phyloP scores from a whole-genome alignment of 2,329 filamentous ascomycete genomes.

The Neofusicoccum sp. region DNA sequence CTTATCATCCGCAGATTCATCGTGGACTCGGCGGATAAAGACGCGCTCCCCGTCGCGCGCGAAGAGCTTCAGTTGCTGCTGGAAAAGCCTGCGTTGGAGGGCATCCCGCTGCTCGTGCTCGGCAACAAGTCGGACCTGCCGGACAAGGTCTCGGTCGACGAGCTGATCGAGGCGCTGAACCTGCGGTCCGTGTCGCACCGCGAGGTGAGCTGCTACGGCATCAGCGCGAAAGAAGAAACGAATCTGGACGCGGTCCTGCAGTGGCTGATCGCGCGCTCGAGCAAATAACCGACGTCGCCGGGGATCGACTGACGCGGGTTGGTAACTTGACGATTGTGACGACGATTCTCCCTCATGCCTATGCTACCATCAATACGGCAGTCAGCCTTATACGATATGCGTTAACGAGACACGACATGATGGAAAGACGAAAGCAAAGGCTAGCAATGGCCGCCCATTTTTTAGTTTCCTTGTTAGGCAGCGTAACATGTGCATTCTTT shows the following conservation, averaged over 20 bases:
- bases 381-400: constrained; percentile 21
- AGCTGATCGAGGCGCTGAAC: constrained; percentile 89
- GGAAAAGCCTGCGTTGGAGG: constrained; percentile 76
- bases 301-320: background rate
- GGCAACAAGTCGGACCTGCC: constrained; percentile 96
- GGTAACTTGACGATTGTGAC: constrained; percentile 14
- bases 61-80: constrained; percentile 91
- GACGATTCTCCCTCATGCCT: constrained; percentile 16
- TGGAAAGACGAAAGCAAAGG: constrained; percentile 27
- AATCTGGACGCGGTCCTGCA: constrained; percentile 96
- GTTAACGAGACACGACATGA: constrained; percentile 22
- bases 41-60: constrained; percentile 76
- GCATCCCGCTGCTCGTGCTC: constrained; percentile 88
- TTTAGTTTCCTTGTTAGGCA: background rate
- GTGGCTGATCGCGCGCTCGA: constrained; percentile 90
- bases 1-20: constrained; percentile 66
- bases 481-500: constrained; percentile 10
- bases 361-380: constrained; percentile 20
- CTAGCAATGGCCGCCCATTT: constrained; percentile 35
- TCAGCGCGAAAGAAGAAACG: constrained; percentile 97
- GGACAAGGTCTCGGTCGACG: constrained; percentile 88
- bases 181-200: constrained; percentile 85
- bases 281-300: constrained; percentile 49
- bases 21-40: constrained; percentile 87
- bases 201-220: constrained; percentile 97